Conservation (phyloP, 805 yeast genomes). For the Zygoascus biomembranicola region DNA sequence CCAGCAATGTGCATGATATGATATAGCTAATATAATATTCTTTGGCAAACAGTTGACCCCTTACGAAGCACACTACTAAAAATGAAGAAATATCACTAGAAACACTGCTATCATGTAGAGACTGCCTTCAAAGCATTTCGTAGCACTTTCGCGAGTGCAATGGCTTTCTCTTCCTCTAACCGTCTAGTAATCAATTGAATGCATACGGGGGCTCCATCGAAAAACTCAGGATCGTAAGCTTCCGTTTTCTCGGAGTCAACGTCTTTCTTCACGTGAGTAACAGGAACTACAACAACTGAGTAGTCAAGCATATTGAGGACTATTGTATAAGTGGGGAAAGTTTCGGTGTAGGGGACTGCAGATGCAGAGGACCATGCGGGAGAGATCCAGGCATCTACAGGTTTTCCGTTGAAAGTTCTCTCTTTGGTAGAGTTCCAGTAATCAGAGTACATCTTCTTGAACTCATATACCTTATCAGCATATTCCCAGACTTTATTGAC, state of each 20-base stretch:
- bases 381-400: conserved; percentile 10
- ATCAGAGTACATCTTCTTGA: conserved; percentile 31
- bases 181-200: conserved; percentile 48
- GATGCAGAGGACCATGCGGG: conserved; percentile 13
- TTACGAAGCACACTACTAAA: too few species aligned
- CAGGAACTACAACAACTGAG: conserved; percentile 14
- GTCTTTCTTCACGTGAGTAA: conserved; percentile 29
- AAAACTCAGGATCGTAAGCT: conserved; percentile 39
- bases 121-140: conserved; percentile 24
- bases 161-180: conserved; percentile 50
- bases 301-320: conserved; percentile 16
- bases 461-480: conserved; percentile 13
- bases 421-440: conserved; percentile 31
- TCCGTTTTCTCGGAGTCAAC: conserved; percentile 33
- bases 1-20: too few species aligned
- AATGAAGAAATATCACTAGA: too few species aligned
- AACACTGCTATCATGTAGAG: too few species aligned
- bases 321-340: conserved; percentile 44
- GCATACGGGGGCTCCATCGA: conserved; percentile 46
- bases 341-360: conserved; percentile 18
- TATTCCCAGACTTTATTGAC: conserved; percentile 9
- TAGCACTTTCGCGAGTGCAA: conserved; percentile 25
- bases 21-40: too few species aligned
- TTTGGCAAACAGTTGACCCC: too few species aligned
- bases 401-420: conserved; percentile 2